These are phyloP conservation scores for Cyclotella atomus DNA, from an alignment of 108 stramenopile species.

Conservation along the genomic window DNA sequence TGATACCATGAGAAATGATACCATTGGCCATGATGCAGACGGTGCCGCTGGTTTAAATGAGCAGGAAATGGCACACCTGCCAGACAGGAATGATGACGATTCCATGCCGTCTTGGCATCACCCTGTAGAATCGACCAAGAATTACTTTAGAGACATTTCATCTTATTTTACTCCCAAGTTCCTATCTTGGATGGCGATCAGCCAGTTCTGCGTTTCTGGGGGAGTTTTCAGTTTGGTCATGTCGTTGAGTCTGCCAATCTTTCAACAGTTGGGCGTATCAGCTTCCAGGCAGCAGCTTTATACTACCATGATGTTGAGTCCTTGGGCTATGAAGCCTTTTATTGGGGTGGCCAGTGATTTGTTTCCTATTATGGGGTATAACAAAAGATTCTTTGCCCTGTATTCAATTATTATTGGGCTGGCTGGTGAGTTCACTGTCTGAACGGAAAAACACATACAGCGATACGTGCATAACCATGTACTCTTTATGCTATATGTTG, in stretches of 20 bases:
- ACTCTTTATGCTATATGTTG: neutral
- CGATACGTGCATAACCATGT: too few species aligned
- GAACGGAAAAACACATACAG: too few species aligned
- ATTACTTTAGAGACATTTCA: constrained; percentile 36
- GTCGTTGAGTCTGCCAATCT: constrained; percentile 43
- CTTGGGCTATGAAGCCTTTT: constrained; percentile 56
- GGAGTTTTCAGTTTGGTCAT: constrained; percentile 44
- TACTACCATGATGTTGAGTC: constrained; percentile 43
- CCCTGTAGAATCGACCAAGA: constrained; percentile 23
- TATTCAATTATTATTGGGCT: constrained; percentile 45
- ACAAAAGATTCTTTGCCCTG: constrained; percentile 44
- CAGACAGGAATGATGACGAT: neutral
- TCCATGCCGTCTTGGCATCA: constrained; percentile 24
- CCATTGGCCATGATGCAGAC: constrained; percentile 1
- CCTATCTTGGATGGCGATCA: constrained; percentile 43
- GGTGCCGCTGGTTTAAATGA: neutral
- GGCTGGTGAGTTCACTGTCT: constrained; percentile 3
- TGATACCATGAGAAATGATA: neutral
- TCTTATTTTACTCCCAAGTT: constrained; percentile 34
- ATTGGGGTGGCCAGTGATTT: constrained; percentile 50
- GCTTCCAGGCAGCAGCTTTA: constrained; percentile 51
- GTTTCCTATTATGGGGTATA: constrained; percentile 50
- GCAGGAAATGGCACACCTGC: neutral
- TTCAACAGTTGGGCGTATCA: constrained; percentile 46
- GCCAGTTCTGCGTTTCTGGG: constrained; percentile 37